Conservation (phyloP, 2,329 filamentous ascomycete genomes). For the Scolecobasidium constrictum region DNA sequence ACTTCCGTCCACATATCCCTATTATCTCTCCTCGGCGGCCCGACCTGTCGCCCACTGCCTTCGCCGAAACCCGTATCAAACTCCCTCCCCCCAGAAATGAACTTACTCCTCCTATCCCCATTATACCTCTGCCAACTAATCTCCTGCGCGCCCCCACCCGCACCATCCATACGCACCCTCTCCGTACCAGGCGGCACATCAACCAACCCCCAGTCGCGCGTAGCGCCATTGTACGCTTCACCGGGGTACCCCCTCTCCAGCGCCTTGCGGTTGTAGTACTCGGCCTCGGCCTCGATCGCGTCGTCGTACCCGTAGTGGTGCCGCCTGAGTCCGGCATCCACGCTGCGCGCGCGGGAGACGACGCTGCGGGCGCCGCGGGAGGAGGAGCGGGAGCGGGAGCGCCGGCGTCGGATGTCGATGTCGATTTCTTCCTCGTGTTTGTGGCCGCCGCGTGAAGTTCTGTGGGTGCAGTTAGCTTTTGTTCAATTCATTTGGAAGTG, state of each 20-base stretch:
- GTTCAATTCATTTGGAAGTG: no score
- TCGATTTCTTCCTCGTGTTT: conserved; percentile 55
- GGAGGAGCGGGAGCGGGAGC: conserved; percentile 8
- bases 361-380: conserved; percentile 17
- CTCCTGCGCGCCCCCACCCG: conserved; percentile 63
- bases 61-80: conserved; percentile 33
- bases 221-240: conserved; percentile 64
- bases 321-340: conserved; percentile 27
- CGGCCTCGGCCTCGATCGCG: conserved; percentile 43
- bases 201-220: conserved; percentile 68
- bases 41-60: not conserved
- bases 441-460: conserved; percentile 35
- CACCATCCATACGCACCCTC: conserved; percentile 70
- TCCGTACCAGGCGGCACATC: conserved; percentile 78
- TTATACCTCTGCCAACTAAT: conserved; percentile 72
- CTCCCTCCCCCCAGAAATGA: conserved; percentile 55
- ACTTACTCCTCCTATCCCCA: conserved; percentile 63
- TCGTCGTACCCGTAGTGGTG: conserved; percentile 33
- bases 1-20: conserved; percentile 84
- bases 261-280: conserved; percentile 56
- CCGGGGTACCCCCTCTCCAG: conserved; percentile 58
- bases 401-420: conserved; percentile 32
- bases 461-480: no score
- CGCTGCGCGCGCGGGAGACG: conserved; percentile 26
- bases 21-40: not conserved